These are phyloP conservation scores for Daedalea quercina DNA, from an alignment of 768 basidiomycete genomes.

Conservation along the genomic window DNA sequence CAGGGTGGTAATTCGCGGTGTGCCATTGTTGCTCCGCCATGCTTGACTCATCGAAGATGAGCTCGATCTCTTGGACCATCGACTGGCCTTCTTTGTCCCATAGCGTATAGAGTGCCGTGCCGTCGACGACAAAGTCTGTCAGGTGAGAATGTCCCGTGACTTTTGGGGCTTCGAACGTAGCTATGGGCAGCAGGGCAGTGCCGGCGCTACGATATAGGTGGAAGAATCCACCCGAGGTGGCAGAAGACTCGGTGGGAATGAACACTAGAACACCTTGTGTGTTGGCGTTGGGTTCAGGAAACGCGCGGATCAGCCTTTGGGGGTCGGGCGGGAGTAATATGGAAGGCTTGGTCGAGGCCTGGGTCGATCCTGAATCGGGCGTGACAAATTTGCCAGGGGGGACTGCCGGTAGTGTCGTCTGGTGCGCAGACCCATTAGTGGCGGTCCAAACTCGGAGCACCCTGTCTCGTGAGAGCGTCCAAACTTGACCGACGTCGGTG, in stretches of 20 bases:
- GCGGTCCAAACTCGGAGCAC: conserved; percentile 82
- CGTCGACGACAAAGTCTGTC: conserved; percentile 65
- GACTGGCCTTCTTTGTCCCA: conserved; percentile 83
- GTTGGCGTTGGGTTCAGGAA: conserved; percentile 39
- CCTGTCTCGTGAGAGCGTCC: conserved; percentile 84
- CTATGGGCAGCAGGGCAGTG: conserved; percentile 45
- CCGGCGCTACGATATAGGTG: conserved; percentile 55
- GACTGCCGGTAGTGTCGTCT: conserved; percentile 41
- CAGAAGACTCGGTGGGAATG: conserved; percentile 57
- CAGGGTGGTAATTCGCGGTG: conserved; percentile 53
- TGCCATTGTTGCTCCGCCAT: conserved; percentile 34
- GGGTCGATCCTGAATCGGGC: conserved; percentile 24
- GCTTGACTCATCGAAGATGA: conserved; percentile 16
- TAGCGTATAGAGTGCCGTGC: conserved; percentile 51
- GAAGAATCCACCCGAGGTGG: conserved; percentile 76
- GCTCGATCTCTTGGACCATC: conserved; percentile 42
- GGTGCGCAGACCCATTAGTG: conserved; percentile 64
- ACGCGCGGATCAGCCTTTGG: conserved; percentile 60
- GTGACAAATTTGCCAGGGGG: conserved; percentile 27
- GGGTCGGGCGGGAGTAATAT: conserved; percentile 52
- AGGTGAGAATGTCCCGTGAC: conserved; percentile 63
- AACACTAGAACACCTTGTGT: conserved; percentile 56
- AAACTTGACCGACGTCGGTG: conserved; percentile 66
- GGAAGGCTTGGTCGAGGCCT: conserved; percentile 30
- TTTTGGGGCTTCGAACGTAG: conserved; percentile 51